Evolutionary conservation across 129 eudicot species (phyloP).

Genomic region (Flaveria bidentis): DNA sequence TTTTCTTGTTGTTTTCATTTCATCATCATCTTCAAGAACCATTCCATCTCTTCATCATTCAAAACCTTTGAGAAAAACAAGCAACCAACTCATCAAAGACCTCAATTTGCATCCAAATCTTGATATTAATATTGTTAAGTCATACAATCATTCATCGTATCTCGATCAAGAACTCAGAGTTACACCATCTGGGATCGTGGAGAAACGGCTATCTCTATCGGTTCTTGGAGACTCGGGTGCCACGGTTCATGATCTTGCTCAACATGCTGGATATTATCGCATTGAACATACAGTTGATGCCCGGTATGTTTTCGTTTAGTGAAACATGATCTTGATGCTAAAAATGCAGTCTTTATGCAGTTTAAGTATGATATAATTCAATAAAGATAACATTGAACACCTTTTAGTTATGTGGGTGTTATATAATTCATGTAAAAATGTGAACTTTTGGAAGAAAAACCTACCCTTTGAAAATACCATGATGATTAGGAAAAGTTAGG

Average conservation of each 20-base stretch:
- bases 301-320: constrained; percentile 42
- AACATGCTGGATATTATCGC: constrained; percentile 83
- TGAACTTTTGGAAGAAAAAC: constrained; percentile 12
- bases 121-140: constrained; percentile 44
- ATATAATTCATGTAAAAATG: constrained; percentile 8
- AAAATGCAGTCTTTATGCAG: constrained; percentile 12
- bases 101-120: constrained; percentile 72
- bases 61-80: constrained; percentile 36
- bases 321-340: not conserved
- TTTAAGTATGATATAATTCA: constrained; percentile 11
- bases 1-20: constrained; percentile 29
- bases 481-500: constrained; percentile 31
- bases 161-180: constrained; percentile 31
- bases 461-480: constrained; percentile 30
- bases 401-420: not conserved
- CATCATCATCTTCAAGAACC: constrained; percentile 31
- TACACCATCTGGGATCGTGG: constrained; percentile 44
- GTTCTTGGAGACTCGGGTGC: constrained; percentile 52
- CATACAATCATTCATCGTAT: constrained; percentile 1
- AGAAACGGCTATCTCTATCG: constrained; percentile 48
- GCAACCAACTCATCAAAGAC: constrained; percentile 52
- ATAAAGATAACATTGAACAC: not conserved
- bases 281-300: constrained; percentile 75
- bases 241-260: constrained; percentile 61
- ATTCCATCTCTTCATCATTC: constrained; percentile 32